A percentile compares a stretch with the other conserved stretches of the same genome.
Evolutionary conservation across 257 asterid species (phyloP).

Genomic region (Capsicum pubescens): DNA sequence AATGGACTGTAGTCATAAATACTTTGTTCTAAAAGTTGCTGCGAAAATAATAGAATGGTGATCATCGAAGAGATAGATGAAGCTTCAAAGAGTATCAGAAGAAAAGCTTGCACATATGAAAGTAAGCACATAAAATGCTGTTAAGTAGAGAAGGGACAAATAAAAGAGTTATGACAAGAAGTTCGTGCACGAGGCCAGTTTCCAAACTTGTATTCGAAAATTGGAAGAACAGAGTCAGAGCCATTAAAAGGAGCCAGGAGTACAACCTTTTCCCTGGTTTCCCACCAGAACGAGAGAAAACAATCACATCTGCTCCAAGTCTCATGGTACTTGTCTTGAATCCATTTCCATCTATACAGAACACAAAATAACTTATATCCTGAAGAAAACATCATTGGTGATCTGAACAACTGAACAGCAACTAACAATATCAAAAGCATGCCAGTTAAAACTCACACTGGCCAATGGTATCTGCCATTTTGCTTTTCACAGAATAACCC

Average conservation of each 20-base stretch:
- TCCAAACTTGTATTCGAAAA: background rate
- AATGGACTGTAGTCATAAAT: background rate
- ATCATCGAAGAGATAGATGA: background rate
- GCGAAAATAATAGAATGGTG: background rate
- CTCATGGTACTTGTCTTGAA: slow-evolving; percentile 99
- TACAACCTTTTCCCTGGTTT: slow-evolving; percentile 65
- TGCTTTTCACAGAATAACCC: slow-evolving; percentile 92
- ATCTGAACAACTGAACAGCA: background rate
- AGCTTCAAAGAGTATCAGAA: slow-evolving; percentile 8
- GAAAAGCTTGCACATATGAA: background rate
- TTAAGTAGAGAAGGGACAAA: background rate
- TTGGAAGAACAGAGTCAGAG: background rate
- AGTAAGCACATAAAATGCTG: background rate
- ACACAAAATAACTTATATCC: slow-evolving; percentile 33
- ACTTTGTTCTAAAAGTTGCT: background rate
- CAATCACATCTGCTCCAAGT: slow-evolving; percentile 98
- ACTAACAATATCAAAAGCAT: background rate
- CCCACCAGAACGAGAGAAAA: slow-evolving; percentile 79
- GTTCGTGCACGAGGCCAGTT: background rate
- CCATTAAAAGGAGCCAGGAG: slow-evolving; percentile 8
- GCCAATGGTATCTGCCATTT: slow-evolving; percentile 82
- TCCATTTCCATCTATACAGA: slow-evolving; percentile 88
- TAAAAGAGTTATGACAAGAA: background rate
- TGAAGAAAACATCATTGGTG: slow-evolving; percentile 21
- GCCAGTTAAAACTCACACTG: slow-evolving; percentile 64